These are phyloP conservation scores for Exophiala viscosa DNA, from an alignment of 2,329 filamentous ascomycete species.

Conservation along the genomic window DNA sequence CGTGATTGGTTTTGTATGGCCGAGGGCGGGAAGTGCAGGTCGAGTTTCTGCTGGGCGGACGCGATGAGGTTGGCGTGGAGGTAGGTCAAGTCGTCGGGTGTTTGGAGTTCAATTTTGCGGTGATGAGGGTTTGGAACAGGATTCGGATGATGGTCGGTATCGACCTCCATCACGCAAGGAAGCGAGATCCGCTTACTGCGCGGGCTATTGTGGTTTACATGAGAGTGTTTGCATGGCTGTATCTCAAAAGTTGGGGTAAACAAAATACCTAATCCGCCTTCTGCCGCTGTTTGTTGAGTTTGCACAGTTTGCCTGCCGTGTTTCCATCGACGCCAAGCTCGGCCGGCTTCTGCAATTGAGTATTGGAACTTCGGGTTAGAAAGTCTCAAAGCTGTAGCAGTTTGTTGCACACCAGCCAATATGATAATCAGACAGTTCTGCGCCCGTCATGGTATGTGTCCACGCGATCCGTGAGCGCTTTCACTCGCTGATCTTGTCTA, in stretches of 20 bases:
- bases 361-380: not conserved
- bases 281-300: too few species aligned
- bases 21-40: conserved; percentile 46
- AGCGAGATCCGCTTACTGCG: too few species aligned
- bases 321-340: too few species aligned
- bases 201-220: too few species aligned
- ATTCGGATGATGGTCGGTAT: conserved; percentile 98
- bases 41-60: conserved; percentile 46
- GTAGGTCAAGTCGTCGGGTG: conserved; percentile 47
- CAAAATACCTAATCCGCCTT: too few species aligned
- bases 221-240: too few species aligned
- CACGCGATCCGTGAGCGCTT: not conserved
- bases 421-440: conserved; percentile 29
- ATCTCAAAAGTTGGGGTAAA: too few species aligned
- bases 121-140: conserved; percentile 53
- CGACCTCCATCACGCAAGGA: conserved; percentile 59
- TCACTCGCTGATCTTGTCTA: conserved; percentile 11
- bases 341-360: too few species aligned
- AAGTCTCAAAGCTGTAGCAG: not conserved
- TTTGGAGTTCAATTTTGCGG: conserved; percentile 51
- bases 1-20: conserved; percentile 31
- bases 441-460: conserved; percentile 26
- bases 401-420: not conserved
- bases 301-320: too few species aligned
- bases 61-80: conserved; percentile 45